Evolutionary conservation across 352 stramenopile genomes (phyloP).

Genomic region (Phytophthora foliorum): DNA sequence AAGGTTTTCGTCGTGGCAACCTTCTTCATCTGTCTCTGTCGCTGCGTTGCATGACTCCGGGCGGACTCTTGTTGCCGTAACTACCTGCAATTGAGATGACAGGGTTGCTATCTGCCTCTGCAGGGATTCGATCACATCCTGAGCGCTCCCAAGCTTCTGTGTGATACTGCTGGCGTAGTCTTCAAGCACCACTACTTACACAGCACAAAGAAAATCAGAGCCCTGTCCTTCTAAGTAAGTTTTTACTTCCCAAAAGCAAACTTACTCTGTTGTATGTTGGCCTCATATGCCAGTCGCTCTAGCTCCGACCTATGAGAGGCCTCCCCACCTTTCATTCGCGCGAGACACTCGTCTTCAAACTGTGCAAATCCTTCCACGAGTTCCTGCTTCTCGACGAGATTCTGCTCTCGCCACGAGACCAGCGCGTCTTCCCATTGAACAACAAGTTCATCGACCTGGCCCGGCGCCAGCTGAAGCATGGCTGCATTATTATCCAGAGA

Average conservation of each 20-base stretch:
- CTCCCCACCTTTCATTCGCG: conserved; percentile 31
- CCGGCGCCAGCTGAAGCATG: conserved; percentile 19
- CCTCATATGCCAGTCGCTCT: conserved; percentile 21
- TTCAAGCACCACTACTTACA: conserved; percentile 26
- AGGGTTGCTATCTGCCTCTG: conserved; percentile 18
- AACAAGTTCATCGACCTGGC: conserved; percentile 33
- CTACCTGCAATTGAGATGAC: conserved; percentile 1
- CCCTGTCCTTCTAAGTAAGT: not conserved
- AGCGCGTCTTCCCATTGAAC: conserved; percentile 46
- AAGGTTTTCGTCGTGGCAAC: conserved; percentile 15
- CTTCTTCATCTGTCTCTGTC: conserved; percentile 1
- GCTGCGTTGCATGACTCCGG: not conserved
- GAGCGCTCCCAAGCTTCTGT: conserved; percentile 9
- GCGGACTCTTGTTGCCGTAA: conserved; percentile 1
- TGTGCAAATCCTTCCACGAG: conserved; percentile 24
- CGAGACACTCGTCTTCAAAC: conserved; percentile 45
- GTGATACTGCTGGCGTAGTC: conserved; percentile 22
- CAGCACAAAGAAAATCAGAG: conserved; percentile 2
- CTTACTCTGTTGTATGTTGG: conserved; percentile 33
- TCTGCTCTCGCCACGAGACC: conserved; percentile 43
- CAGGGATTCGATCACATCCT: conserved; percentile 7
- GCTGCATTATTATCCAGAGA: conserved; percentile 26
- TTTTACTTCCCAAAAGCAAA: not conserved
- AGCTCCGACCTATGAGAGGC: conserved; percentile 21
- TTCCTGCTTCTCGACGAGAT: conserved; percentile 25